Conservation (phyloP, 2,329 filamentous ascomycete species). For the Helminthosporium solani region DNA sequence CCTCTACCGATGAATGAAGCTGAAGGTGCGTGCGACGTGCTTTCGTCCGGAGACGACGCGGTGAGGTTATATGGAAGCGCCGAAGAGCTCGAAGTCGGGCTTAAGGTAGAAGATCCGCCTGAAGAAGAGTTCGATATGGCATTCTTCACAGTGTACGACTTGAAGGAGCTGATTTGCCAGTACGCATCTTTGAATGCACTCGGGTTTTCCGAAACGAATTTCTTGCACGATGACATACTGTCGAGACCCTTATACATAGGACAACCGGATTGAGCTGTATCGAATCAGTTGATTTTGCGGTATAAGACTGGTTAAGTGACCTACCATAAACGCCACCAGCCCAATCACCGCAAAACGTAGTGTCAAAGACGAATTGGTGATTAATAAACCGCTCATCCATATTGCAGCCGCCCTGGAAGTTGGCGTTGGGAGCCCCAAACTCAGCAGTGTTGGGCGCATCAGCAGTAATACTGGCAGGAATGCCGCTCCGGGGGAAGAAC, state of each 20-base stretch:
- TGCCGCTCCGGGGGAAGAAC: constrained; percentile 68
- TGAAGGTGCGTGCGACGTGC: too few relatives aligned
- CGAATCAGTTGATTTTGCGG: neutral
- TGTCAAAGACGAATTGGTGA: constrained; percentile 77
- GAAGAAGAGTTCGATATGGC: constrained; percentile 8
- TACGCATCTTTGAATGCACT: constrained; percentile 67
- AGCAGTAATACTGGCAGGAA: constrained; percentile 62
- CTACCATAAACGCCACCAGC: constrained; percentile 67
- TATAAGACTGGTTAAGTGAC: constrained; percentile 43
- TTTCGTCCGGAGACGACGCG: too few relatives aligned
- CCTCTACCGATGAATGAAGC: neutral
- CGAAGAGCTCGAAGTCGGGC: constrained; percentile 15
- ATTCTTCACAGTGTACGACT: constrained; percentile 20
- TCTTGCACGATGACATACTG: constrained; percentile 55
- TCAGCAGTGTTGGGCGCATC: constrained; percentile 60
- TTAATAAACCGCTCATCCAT: constrained; percentile 68
- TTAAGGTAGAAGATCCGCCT: constrained; percentile 1
- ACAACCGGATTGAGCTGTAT: constrained; percentile 35
- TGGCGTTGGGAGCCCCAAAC: constrained; percentile 68
- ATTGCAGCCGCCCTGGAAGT: constrained; percentile 71
- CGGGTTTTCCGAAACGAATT: constrained; percentile 70
- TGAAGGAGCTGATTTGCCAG: constrained; percentile 61
- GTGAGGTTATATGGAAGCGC: too few relatives aligned
- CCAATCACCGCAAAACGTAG: constrained; percentile 86
- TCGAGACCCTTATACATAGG: constrained; percentile 10